Conservation (phyloP, 75 land plant species). For the Cryptomeria japonica region DNA sequence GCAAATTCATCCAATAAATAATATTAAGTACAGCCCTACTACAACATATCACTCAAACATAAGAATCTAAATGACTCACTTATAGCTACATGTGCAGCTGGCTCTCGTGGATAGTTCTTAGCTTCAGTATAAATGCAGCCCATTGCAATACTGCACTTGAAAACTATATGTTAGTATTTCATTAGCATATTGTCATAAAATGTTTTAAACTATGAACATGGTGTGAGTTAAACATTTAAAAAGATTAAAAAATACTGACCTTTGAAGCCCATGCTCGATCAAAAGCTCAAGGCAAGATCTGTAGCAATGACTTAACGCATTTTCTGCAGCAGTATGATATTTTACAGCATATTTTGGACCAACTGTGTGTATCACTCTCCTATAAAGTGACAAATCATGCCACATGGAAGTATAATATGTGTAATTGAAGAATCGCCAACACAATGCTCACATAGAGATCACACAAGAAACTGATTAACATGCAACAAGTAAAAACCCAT, state of each 20-base stretch:
- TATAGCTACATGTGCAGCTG: constrained; percentile 98
- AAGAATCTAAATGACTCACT: constrained; percentile 45
- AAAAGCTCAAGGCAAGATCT: constrained; percentile 95
- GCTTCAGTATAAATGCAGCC: constrained; percentile 97
- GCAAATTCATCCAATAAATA: constrained; percentile 12
- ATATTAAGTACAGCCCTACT: background rate
- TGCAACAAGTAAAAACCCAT: background rate
- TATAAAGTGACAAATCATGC: constrained; percentile 23
- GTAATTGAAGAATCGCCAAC: background rate
- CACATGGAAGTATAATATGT: background rate
- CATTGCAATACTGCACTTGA: constrained; percentile 78
- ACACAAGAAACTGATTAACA: background rate
- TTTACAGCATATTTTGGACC: constrained; percentile 98
- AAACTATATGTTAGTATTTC: background rate
- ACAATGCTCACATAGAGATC: background rate
- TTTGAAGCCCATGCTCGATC: constrained; percentile 83
- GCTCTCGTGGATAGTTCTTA: constrained; percentile 96
- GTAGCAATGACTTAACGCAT: constrained; percentile 99
- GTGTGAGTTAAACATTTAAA: background rate
- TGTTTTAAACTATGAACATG: background rate
- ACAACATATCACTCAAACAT: background rate
- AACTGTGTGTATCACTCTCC: constrained; percentile 97
- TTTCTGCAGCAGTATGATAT: constrained; percentile 99
- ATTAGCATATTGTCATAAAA: background rate
- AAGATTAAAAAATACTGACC: constrained; percentile 39